These are phyloP conservation scores for Coniochaeta ligniaria DNA, from an alignment of 2,329 filamentous ascomycete genomes.

Conservation along the genomic window DNA sequence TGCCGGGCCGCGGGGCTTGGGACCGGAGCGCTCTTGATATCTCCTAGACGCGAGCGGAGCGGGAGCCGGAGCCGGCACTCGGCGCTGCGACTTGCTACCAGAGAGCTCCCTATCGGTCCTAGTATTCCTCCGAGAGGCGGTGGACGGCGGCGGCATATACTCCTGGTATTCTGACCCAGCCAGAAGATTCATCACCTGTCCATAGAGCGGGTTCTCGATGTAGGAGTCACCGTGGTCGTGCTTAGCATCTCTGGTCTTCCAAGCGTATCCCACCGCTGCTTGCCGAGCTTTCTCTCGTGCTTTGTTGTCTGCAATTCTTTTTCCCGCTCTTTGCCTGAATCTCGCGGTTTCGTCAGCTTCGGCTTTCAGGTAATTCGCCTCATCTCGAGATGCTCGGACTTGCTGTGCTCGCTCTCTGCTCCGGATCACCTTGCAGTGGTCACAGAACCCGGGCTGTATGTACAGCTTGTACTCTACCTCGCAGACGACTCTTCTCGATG, in stretches of 20 bases:
- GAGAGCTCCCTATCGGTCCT: not conserved
- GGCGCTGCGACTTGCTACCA: not conserved
- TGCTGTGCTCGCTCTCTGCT: not conserved
- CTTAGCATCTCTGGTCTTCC: not conserved
- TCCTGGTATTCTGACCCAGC: not conserved
- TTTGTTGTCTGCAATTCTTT: not conserved
- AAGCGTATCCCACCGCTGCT: not conserved
- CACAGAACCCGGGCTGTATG: not conserved
- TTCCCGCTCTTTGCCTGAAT: not conserved
- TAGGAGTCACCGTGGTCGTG: not conserved
- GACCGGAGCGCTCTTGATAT: not conserved
- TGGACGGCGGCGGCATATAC: not conserved
- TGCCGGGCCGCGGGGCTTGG: not conserved
- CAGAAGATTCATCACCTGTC: not conserved
- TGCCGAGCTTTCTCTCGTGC: not conserved
- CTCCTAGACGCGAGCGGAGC: not conserved
- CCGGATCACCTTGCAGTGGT: not conserved
- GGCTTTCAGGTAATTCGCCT: not conserved
- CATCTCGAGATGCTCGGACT: not conserved
- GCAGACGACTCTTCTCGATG: not conserved
- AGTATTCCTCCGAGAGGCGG: not conserved
- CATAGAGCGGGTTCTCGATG: not conserved
- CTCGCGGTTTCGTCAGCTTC: not conserved
- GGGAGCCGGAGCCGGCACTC: not conserved
- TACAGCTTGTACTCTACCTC: not conserved